A percentile compares a stretch with the other conserved stretches of the same genome.
Conservation (phyloP, 225 moss, liverwort and hornwort species). For the Sphagnum tenellum region DNA sequence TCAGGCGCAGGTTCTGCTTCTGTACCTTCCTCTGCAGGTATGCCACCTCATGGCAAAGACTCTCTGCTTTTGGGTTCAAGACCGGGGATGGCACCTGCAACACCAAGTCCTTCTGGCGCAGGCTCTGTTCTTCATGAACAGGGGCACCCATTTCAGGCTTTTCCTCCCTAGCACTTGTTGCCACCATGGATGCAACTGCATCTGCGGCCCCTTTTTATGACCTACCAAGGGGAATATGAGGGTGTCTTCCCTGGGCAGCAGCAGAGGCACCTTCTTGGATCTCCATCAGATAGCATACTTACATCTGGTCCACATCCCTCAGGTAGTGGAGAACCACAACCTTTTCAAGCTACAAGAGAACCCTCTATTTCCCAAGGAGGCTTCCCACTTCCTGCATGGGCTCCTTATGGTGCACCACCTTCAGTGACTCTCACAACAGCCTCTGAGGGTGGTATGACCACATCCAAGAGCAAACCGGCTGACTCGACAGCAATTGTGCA, state of each 20-base stretch:
- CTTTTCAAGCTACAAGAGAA: constrained; percentile 37
- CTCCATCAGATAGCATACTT: constrained; percentile 35
- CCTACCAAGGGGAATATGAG: constrained; percentile 19
- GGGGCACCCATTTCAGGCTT: constrained; percentile 25
- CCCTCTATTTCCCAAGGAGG: constrained; percentile 20
- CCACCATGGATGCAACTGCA: constrained; percentile 41
- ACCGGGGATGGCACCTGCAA: constrained; percentile 17
- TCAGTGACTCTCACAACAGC: constrained; percentile 14
- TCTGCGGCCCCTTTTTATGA: constrained; percentile 33
- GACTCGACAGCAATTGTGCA: constrained; percentile 2
- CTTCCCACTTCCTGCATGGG: constrained; percentile 40
- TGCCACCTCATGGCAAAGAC: constrained; percentile 20
- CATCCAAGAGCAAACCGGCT: constrained; percentile 18
- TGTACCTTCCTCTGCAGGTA: constrained; percentile 21
- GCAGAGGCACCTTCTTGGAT: constrained; percentile 20
- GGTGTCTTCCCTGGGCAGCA: constrained; percentile 30
- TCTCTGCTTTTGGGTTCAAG: constrained; percentile 6
- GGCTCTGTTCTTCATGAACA: constrained; percentile 13
- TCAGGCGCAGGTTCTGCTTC: constrained; percentile 41
- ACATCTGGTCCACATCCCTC: constrained; percentile 25
- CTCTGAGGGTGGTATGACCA: constrained; percentile 9
- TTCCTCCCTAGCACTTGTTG: constrained; percentile 25
- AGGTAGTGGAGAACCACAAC: constrained; percentile 19
- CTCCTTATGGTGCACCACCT: constrained; percentile 23
- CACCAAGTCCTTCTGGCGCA: constrained; percentile 13